phyloP scores from a whole-genome alignment of 306 rosid species.

The Prinsepia uniflora region DNA sequence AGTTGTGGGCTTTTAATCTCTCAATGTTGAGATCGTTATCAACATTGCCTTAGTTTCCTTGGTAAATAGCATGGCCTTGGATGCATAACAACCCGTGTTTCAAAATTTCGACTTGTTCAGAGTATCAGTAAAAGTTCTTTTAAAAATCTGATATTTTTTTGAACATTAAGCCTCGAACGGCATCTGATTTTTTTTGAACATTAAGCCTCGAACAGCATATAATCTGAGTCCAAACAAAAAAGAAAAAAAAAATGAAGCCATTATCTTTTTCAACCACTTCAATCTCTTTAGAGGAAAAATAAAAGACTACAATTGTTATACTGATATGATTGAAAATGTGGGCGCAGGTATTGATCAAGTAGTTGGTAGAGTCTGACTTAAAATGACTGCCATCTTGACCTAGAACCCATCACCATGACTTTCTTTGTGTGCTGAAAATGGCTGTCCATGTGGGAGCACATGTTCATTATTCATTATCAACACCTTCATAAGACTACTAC shows the following conservation, averaged over 20 bases:
- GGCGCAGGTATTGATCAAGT: conserved; percentile 23
- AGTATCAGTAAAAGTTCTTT: too few relatives aligned
- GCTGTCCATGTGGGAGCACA: conserved; percentile 51
- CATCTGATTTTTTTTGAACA: too few relatives aligned
- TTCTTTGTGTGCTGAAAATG: conserved; percentile 33
- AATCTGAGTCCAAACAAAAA: neutral
- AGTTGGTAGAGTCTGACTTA: conserved; percentile 26
- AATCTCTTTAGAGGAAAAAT: too few relatives aligned
- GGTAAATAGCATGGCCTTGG: conserved; percentile 11
- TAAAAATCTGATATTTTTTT: too few relatives aligned
- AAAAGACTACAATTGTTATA: too few relatives aligned
- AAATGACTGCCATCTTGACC: conserved; percentile 19
- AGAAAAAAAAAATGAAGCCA: neutral
- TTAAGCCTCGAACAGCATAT: neutral
- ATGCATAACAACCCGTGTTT: neutral
- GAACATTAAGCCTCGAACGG: too few relatives aligned
- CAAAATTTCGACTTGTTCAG: neutral
- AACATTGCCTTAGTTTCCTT: too few relatives aligned
- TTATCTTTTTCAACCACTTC: neutral
- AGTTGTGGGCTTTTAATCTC: neutral
- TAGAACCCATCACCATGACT: conserved; percentile 18
- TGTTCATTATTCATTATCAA: conserved; percentile 12
- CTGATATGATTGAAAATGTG: conserved; percentile 10
- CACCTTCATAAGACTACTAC: neutral
- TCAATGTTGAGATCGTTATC: neutral